Percentiles rank a stretch among this genome's conserved stretches.
Conservation (phyloP, 2,329 filamentous ascomycete species). For the Trichoderma afroharzianum region DNA sequence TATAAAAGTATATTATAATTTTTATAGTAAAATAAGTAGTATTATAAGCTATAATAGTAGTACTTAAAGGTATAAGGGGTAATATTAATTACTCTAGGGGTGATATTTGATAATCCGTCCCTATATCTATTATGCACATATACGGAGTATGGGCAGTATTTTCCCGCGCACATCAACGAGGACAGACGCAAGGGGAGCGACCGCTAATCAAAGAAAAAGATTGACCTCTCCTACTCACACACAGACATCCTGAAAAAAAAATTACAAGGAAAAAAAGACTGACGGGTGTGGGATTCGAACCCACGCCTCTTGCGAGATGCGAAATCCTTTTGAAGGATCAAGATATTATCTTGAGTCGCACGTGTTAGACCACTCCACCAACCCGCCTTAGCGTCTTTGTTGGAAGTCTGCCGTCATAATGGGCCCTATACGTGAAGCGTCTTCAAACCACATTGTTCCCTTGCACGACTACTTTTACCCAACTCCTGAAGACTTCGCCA, state of each 20-base stretch:
- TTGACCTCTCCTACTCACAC: not conserved
- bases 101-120: too few species aligned
- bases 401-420: not conserved
- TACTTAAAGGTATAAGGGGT: too few species aligned
- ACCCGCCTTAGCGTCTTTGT: constrained; percentile 16
- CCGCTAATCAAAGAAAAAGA: not conserved
- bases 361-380: constrained; percentile 19
- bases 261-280: not conserved
- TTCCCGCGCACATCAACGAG: too few species aligned
- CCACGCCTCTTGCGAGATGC: constrained; percentile 18
- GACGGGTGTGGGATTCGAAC: constrained; percentile 17
- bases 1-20: too few species aligned
- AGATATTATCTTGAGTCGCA: constrained; percentile 18
- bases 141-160: too few species aligned
- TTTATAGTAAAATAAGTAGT: too few species aligned
- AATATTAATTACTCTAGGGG: too few species aligned
- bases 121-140: too few species aligned
- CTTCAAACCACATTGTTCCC: too few species aligned
- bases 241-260: not conserved
- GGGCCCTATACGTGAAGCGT: not conserved
- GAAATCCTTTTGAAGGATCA: constrained; percentile 17
- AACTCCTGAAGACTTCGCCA: too few species aligned
- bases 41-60: too few species aligned
- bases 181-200: not conserved
- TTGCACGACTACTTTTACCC: too few species aligned